Base-by-base conservation (phyloP, 257 asterid genomes). In the Rauvolfia tetraphylla region DNA sequence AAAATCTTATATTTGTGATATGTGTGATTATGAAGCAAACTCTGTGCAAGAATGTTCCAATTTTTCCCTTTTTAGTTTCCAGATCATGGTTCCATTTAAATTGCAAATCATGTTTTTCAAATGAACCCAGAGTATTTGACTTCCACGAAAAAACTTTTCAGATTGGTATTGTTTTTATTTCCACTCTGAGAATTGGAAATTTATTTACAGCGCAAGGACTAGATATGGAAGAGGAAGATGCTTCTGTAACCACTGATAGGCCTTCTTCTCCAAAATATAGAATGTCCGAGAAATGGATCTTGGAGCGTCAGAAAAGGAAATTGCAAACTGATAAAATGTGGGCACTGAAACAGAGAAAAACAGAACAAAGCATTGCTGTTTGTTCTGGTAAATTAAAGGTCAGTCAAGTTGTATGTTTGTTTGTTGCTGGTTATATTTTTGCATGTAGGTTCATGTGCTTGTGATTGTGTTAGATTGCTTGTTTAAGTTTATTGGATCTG, bases 341-440 rank as follows among this genome's bases (percentile, higher is more conserved):
- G 96, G 87, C 90, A 51, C 76, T 82, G 82, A 95, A 95, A 79
- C 93, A 89, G 82, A 93, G 82, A 81, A 93, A 90, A 80, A 88
- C 95, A 48, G 94, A 89, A 44, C 89, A 89, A 73, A 91, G 83
- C 81, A 89, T 93, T 76, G 88, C 96, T 74, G 91, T 92, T 68
- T 80, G 88, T 87, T 85, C 93, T 76, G 87, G 87, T 57, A 86
- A 86, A 85, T 87, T 95, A 48, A 95, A 95, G 99, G 99, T 95
- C 73, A 75, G 86, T 59, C 74, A 56, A 48, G 72, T 63, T n/a
- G n/a, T 44, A 48, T 33, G 22, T 46, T 72, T 48, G 14, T 42
- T 25, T 29, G 29, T 66, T 66, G 48, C 51, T 71, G 75, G 61
- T 46, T 65, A 14, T 23, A 39, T 17, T 42, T 54, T 8, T 12